Conservation (phyloP, 352 stramenopile species). For the Globisporangium nodosum region DNA sequence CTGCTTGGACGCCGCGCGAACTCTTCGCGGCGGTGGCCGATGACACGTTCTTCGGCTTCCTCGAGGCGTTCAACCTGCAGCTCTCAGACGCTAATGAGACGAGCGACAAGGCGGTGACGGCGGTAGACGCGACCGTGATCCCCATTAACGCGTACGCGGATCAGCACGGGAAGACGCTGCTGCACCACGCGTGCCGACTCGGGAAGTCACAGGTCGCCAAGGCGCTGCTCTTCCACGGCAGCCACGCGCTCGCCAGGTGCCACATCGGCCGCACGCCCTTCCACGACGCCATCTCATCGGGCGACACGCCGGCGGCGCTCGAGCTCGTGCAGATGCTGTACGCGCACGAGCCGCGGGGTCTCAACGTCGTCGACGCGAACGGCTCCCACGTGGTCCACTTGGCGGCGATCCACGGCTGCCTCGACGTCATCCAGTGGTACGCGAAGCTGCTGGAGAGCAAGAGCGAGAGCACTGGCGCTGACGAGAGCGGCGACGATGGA, state of each 20-base stretch:
- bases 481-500: no score
- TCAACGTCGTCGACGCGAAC: slow-evolving; percentile 48
- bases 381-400: slow-evolving; percentile 59
- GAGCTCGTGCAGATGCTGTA: slow-evolving; percentile 41
- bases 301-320: slow-evolving; percentile 19
- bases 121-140: slow-evolving; percentile 2
- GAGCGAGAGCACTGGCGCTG: no score
- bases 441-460: slow-evolving; percentile 10
- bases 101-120: not conserved
- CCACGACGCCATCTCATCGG: slow-evolving; percentile 44
- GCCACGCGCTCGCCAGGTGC: slow-evolving; percentile 31
- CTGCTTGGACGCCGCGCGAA: slow-evolving; percentile 9
- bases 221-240: slow-evolving; percentile 50
- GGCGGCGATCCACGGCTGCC: slow-evolving; percentile 55
- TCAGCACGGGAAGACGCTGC: slow-evolving; percentile 44
- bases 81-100: not conserved
- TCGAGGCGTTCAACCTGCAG: slow-evolving; percentile 15
- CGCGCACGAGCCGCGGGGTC: slow-evolving; percentile 39
- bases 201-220: slow-evolving; percentile 49
- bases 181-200: slow-evolving; percentile 56
- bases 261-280: slow-evolving; percentile 47
- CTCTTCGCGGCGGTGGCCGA: slow-evolving; percentile 11
- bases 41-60: slow-evolving; percentile 16
- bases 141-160: slow-evolving; percentile 39
- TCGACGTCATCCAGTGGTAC: slow-evolving; percentile 60